Conservation (phyloP, 1,284 basidiomycete genomes). For the Volvariella volvacea region DNA sequence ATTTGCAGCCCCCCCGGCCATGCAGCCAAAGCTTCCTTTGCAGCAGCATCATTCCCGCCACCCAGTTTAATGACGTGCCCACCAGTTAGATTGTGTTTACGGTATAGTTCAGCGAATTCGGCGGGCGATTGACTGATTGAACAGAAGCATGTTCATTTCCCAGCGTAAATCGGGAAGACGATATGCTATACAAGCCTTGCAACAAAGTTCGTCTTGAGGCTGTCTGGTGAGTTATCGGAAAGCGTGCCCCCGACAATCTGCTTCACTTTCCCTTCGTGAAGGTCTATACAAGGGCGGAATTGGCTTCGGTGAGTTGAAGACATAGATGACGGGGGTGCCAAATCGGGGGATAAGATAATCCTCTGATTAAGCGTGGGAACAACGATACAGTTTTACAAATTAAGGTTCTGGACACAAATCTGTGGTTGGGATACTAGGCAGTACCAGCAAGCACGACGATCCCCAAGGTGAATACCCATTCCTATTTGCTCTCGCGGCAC, state of each 20-base stretch:
- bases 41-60: slow-evolving; percentile 82
- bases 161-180: neutral
- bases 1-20: slow-evolving; percentile 90
- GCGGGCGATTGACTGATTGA: slow-evolving; percentile 66
- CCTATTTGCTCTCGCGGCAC: neutral
- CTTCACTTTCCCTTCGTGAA: slow-evolving; percentile 93
- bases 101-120: slow-evolving; percentile 82
- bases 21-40: slow-evolving; percentile 70
- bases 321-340: slow-evolving; percentile 12
- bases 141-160: slow-evolving; percentile 4
- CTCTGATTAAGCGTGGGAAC: slow-evolving; percentile 24
- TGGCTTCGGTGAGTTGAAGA: slow-evolving; percentile 24
- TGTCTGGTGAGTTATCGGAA: slow-evolving; percentile 53
- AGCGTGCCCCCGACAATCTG: slow-evolving; percentile 98
- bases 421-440: slow-evolving; percentile 6
- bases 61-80: slow-evolving; percentile 98
- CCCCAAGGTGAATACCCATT: slow-evolving; percentile 29
- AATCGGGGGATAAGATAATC: neutral
- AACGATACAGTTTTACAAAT: slow-evolving; percentile 33
- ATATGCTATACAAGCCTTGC: slow-evolving; percentile 58
- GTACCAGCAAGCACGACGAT: slow-evolving; percentile 26
- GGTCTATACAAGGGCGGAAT: slow-evolving; percentile 96
- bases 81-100: slow-evolving; percentile 62
- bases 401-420: slow-evolving; percentile 34
- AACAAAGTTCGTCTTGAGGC: slow-evolving; percentile 88